Evolutionary conservation across 2,329 filamentous ascomycete species (phyloP), one percentile per base, ranked within the genome.

Genomic region (Cladophialophora carrionii): DNA sequence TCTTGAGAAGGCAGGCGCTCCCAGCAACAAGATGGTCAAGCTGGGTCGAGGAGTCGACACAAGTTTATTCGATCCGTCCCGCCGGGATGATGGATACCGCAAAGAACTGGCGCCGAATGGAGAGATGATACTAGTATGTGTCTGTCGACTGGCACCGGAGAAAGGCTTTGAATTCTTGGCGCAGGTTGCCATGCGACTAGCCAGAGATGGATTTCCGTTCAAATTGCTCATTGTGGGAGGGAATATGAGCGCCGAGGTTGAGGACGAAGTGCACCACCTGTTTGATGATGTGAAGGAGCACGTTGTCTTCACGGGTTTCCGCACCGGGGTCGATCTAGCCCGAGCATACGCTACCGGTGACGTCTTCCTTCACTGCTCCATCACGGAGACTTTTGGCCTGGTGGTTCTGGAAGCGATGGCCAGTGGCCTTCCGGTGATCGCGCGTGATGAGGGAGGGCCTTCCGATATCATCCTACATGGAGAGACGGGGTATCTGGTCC

Each of bases 401-500:
- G 88, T 90, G 0, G 88, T 90, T 1, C 78, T 90, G 1, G 88
- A 90, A 75, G 85, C 86, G 2, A 90, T 90, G 87, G 87, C 88
- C 0, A 89, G 87, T 68, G 87, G 87, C 2, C 81, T 91, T 2
- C 87, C 88, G 0, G 88, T 90, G 26, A 80, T 90, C 59, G 88
- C 88, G 2, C 82, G 88, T 53, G 87, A 90, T 71, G 86, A 88
- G 72, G 88, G 88, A 9, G 88, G 88, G 0, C 88, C 88, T 0
- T 88, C 85, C 41, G 88, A 90, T 72, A 89, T 88, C 60, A 82
- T 90, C 41, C 78, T 80, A 29, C 78, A 90, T 69, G 83, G 81
- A 12, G 77, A 80, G 41, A 87, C 84, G 0, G 88, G 88, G 12
- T 89, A 83, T 71, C 78, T 90, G 6, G 80, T 88, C 1, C 80